Evolutionary conservation across 805 yeast species (phyloP).

Genomic region (Kodamaea leandrae): DNA sequence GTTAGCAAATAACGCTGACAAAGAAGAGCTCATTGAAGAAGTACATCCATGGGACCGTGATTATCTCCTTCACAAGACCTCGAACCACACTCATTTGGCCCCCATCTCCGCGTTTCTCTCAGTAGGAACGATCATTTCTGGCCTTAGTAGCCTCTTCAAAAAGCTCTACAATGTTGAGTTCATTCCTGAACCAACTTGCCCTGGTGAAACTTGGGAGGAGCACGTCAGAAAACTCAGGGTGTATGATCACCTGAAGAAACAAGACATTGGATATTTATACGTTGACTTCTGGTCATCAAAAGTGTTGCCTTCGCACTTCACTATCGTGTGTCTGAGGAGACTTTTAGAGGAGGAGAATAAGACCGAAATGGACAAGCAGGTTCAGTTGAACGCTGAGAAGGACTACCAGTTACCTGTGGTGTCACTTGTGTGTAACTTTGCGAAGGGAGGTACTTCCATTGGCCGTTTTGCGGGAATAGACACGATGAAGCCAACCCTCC

Average conservation of each 20-base stretch:
- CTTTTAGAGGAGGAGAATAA: constrained; percentile 38
- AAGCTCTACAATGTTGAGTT: constrained; percentile 75
- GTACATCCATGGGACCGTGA: constrained; percentile 94
- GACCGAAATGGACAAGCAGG: constrained; percentile 22
- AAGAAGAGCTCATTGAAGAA: constrained; percentile 35
- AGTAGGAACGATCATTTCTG: constrained; percentile 81
- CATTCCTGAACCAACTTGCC: constrained; percentile 56
- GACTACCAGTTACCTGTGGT: constrained; percentile 84
- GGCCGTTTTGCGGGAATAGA: constrained; percentile 27
- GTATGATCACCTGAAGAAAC: constrained; percentile 51
- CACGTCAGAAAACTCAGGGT: constrained; percentile 84
- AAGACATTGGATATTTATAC: constrained; percentile 74
- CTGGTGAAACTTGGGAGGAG: constrained; percentile 83
- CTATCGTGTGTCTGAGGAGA: constrained; percentile 89
- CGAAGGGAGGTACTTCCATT: constrained; percentile 31
- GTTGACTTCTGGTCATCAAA: constrained; percentile 81
- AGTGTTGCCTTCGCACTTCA: constrained; percentile 91
- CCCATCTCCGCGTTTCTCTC: constrained; percentile 70
- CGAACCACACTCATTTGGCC: constrained; percentile 8
- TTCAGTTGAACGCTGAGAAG: constrained; percentile 43
- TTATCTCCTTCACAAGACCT: constrained; percentile 38
- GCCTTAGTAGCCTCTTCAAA: constrained; percentile 68
- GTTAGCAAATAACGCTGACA: constrained; percentile 10
- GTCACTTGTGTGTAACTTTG: constrained; percentile 83
- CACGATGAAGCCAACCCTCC: constrained; percentile 45